Evolutionary conservation across 2,329 filamentous ascomycete genomes (phyloP), one percentile per base, ranked within the genome.

Genomic region (Alternaria infectoria): DNA sequence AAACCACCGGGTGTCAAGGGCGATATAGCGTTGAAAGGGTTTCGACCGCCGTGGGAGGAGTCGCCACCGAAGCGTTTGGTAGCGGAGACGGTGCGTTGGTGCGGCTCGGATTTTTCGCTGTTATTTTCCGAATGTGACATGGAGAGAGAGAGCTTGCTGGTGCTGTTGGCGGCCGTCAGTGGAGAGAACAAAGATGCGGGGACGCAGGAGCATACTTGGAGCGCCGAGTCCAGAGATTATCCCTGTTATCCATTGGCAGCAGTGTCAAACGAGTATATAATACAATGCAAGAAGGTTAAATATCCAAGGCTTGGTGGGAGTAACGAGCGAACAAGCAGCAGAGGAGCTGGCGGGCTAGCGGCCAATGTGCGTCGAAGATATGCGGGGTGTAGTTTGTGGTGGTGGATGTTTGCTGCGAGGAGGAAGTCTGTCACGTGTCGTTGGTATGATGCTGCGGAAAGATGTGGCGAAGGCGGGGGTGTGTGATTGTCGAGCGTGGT

Each of bases 121-220:
- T 74, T 76, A 62, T 71, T 83, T 74, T 86, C 84, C 72, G 85
- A 82, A 77, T 88, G 87, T 77, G 88, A 84, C 79, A 92, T 96
- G 74, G 93, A 90, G 68, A 98, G 87, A 72, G 93, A 97, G 82
- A 97, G 91, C 86, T 97, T 98, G 87, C 89, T 92, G 82, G 88
- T 88, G 86, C 91, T 96, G 77, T 62, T 57, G 69, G 67, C 59
- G 58, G 75, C 60, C 73, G 75, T 79, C 64, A 79, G 76, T 72
- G 32, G 46, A 26, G 57, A 61, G 40, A 44, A 49, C 54, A 45
- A 63, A 32, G 65, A 51, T 63, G 69, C 67, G 68, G 72, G 66
- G 65, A 55, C 52, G 66, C 44, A 66, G 58, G 62, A 66, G 70
- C 89, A 81, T 86, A 94, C 92, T 93, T 93, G 83, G 90, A 91